Conservation (phyloP, 495 filamentous ascomycete species). For the Aspergillus sclerotiicarbonarius region DNA sequence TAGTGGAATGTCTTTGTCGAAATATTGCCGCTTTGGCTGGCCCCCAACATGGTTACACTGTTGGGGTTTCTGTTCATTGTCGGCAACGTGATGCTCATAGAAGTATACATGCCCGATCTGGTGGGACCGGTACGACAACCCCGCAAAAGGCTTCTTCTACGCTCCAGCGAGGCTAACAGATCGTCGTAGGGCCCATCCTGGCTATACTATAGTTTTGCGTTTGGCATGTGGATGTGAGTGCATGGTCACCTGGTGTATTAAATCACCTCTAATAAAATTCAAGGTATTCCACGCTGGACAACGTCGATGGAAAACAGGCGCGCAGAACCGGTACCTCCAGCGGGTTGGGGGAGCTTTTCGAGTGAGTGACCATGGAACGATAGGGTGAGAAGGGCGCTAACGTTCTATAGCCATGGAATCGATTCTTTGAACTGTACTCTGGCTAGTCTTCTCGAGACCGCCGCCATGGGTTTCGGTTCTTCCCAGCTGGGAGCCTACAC, state of each 20-base stretch:
- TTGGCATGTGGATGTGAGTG: conserved; percentile 84
- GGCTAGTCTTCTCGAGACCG: conserved; percentile 81
- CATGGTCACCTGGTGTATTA: conserved; percentile 3
- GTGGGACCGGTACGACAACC: conserved; percentile 73
- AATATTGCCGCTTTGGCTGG: conserved; percentile 89
- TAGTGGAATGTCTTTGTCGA: conserved; percentile 98
- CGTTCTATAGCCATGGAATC: conserved; percentile 73
- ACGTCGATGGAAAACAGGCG: conserved; percentile 97
- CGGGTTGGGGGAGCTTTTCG: conserved; percentile 92
- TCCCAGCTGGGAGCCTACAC: conserved; percentile 84
- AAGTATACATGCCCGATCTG: conserved; percentile 85
- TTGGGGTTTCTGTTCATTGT: conserved; percentile 94
- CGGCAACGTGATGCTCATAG: conserved; percentile 75
- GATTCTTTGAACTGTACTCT: conserved; percentile 97
- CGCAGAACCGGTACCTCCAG: conserved; percentile 92
- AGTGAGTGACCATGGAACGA: conserved; percentile 49
- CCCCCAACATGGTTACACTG: conserved; percentile 96
- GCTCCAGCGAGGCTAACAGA: conserved; percentile 20
- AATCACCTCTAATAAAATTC: conserved; percentile 1
- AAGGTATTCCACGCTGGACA: conserved; percentile 96
- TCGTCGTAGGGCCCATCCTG: conserved; percentile 70
- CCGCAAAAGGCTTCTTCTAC: background rate
- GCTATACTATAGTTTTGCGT: conserved; percentile 92
- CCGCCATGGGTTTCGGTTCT: conserved; percentile 84
- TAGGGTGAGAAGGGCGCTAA: conserved; percentile 29